Conservation (phyloP, 2,329 filamentous ascomycete species). For the Periconia sp. region DNA sequence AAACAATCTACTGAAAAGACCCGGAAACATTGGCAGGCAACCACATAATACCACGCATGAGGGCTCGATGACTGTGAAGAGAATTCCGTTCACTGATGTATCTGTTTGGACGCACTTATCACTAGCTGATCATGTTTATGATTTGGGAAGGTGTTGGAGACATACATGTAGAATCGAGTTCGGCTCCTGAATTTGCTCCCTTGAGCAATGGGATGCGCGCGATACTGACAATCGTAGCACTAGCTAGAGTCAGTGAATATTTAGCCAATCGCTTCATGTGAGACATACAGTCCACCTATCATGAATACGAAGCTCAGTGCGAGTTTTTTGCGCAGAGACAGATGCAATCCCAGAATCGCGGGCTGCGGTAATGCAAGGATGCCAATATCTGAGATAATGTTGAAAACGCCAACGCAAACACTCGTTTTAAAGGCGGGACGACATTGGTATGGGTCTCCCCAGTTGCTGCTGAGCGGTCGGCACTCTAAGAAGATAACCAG, state of each 20-base stretch:
- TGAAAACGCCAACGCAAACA: not conserved
- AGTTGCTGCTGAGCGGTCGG: not conserved
- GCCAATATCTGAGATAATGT: not conserved
- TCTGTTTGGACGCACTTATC: not conserved
- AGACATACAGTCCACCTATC: slow-evolving; percentile 1
- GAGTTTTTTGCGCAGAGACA: not conserved
- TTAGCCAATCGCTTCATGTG: not conserved
- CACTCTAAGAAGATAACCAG: not conserved
- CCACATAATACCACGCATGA: not conserved
- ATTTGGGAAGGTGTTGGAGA: not conserved
- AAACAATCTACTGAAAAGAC: no score
- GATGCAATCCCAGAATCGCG: not conserved
- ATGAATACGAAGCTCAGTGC: not conserved
- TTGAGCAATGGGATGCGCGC: not conserved
- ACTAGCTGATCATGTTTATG: not conserved
- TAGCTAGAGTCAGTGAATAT: not conserved
- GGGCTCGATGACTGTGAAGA: not conserved
- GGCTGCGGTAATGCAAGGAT: not conserved
- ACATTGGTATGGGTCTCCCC: not conserved
- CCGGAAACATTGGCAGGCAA: no score
- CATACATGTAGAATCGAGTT: not conserved
- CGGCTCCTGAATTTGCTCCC: not conserved
- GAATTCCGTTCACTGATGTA: no score
- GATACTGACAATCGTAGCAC: not conserved
- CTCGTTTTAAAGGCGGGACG: not conserved